Evolutionary conservation across 2,329 filamentous ascomycete genomes (phyloP), one percentile per base, ranked within the genome.

Genomic region (Samsoniella hepiali): DNA sequence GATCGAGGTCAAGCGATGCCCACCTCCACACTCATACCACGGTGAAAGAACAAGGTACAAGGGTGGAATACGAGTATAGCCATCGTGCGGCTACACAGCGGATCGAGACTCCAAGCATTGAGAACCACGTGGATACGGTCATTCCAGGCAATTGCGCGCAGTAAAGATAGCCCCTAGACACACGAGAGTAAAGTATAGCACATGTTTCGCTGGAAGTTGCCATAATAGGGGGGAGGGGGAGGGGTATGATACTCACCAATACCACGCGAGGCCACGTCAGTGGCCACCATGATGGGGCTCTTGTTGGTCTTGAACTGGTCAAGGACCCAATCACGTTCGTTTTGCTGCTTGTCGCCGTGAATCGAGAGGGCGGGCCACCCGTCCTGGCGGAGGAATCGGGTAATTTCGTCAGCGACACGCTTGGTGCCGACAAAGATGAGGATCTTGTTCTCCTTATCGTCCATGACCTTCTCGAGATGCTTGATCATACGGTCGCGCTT

Each of bases 211-310:
- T 84, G 82, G 82, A 82, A 80, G 79, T 82, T 82, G 83, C 80
- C 77, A 76, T 71, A 71, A 68, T 67, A 64, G 67, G 73, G 67
- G 63, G 69, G 72, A 73, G 73, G 74, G 78, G 77, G 75, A 81
- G 79, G 77, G 80, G 51, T 31, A 64, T 84, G 82, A 87, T 90
- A 94, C 93, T 96, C 96, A 97, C 95, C 95, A 82, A 99, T 97
- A 92, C 95, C 95, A 93, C 95, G 95, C 76, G 95, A 98, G 82
- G 95, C 95, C 81, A 99, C 95, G 76, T 98, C 95, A 70, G 95
- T 99, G 82, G 95, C 95, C 82, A 99, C 95, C 93, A 99, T 97
- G 88, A 99, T 96, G 76, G 95, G 95, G 82, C 93, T 97, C 85
- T 98, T 97, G 81, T 93, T 93, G 69, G 91, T 91, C 88, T 98